phyloP scores from a whole-genome alignment of 1,284 basidiomycete species.

The Malassezia globosa region DNA sequence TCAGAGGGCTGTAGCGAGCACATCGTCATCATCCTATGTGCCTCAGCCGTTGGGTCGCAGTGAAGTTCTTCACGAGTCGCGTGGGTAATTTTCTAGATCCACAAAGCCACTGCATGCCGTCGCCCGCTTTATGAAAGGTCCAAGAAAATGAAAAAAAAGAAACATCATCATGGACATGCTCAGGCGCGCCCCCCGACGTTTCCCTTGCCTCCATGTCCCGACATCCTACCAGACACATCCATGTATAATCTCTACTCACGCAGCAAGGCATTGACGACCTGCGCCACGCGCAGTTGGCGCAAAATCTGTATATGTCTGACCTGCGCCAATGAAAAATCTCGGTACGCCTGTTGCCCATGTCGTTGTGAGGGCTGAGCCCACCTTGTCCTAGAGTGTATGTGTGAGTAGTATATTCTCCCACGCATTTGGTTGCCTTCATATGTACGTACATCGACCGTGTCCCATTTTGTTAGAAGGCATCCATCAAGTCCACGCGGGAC shows the following conservation, averaged over 20 bases:
- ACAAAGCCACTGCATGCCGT: no score
- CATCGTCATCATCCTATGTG: neutral
- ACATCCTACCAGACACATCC: no score
- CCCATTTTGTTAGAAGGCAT: constrained; percentile 46
- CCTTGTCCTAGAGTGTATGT: constrained; percentile 31
- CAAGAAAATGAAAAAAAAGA: no score
- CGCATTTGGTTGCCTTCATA: no score
- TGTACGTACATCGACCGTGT: constrained; percentile 31
- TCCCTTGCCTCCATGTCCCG: no score
- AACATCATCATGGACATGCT: no score
- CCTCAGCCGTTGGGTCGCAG: constrained; percentile 15
- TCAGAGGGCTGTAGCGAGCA: constrained; percentile 2
- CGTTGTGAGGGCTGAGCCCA: constrained; percentile 41
- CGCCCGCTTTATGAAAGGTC: no score
- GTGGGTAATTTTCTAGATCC: constrained; percentile 13
- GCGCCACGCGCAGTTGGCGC: constrained; percentile 39
- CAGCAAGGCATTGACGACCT: constrained; percentile 44
- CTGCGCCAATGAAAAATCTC: constrained; percentile 44
- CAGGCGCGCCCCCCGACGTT: no score
- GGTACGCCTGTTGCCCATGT: constrained; percentile 43
- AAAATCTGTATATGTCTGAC: constrained; percentile 47
- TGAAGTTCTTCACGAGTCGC: constrained; percentile 15
- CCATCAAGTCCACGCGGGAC: constrained; percentile 42
- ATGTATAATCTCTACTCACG: constrained; percentile 34
- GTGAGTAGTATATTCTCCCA: neutral